A percentile compares a stretch with the other conserved stretches of the same genome.
These are phyloP conservation scores for Capsella rubella DNA, from an alignment of 441 rosid species.

Conservation along the genomic window DNA sequence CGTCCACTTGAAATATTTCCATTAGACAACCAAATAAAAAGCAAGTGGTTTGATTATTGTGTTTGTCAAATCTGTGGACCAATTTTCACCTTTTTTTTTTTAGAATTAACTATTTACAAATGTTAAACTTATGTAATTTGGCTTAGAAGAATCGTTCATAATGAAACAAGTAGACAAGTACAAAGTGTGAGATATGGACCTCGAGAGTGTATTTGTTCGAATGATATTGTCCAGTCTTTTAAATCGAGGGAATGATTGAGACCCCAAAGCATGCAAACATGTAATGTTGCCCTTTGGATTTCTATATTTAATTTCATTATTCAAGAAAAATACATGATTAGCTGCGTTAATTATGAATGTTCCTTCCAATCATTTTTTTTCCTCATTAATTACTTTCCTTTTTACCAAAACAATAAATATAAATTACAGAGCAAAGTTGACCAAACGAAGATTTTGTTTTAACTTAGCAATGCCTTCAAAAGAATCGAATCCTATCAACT, in stretches of 20 bases:
- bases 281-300: slow-evolving; percentile 25
- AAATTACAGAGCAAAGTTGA: no score
- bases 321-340: slow-evolving; percentile 10
- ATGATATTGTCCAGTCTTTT: slow-evolving; percentile 41
- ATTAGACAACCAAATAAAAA: neutral
- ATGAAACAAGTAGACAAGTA: slow-evolving; percentile 6
- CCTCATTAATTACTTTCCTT: neutral
- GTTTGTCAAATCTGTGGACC: neutral
- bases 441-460: no score
- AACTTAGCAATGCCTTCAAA: no score
- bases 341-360: slow-evolving; percentile 2
- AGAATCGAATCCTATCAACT: neutral
- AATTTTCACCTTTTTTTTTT: neutral
- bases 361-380: neutral
- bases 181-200: slow-evolving; percentile 33
- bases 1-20: neutral
- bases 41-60: slow-evolving; percentile 10
- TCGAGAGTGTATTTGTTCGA: slow-evolving; percentile 41
- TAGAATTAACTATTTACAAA: neutral
- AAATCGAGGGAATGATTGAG: slow-evolving; percentile 38
- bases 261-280: slow-evolving; percentile 43
- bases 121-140: neutral
- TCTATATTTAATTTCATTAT: slow-evolving; percentile 15
- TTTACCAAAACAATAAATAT: neutral
- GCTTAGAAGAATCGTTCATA: slow-evolving; percentile 11